Base-by-base conservation (phyloP, 768 basidiomycete species). In the Lactarius quietus region DNA sequence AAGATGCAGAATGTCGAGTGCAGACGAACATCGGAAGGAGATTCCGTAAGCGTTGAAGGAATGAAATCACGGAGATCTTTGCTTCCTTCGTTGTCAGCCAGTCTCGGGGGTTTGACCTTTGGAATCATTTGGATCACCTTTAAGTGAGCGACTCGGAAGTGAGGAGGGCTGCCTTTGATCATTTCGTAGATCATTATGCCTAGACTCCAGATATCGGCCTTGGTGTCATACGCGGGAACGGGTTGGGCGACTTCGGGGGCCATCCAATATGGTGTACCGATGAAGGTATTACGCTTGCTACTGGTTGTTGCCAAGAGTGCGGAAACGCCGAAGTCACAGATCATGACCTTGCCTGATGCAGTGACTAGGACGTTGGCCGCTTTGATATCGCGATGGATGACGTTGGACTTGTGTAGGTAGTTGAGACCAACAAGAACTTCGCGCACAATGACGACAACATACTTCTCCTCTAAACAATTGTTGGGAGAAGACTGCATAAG, bases 211-310 rank as follows among this genome's bases (percentile, higher is more conserved):
- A 99, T 93, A 72, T 99, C 97, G 3, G 96, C 97, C 74, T 97
- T 98, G 59, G 92, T 90, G 73, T 99, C 96, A 76, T 99, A 98
- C 51, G 87, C 82, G n/a, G 93, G 86, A 14, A 91, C 88, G 12
- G 83, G 82, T 69, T 93, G 91, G 18, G 96, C 92, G 3, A 98
- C 94, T 76, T 99, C 97, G 0, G 97, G 97, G 0, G 97, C 97
- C 97, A 99, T 99, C 96, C 96, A 98, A 74, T 97, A 93, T 0
- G 95, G 96, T 1, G 97, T 98, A 1, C 97, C 97, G 67, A 95
- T 93, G 72, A 98, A 85, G 0, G 97, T 99, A 59, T 95, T 94
- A 28, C 97, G 86, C 75, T 98, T 98, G 75, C 93, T 93, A 14
- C 88, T 86, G 3, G 86, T 82, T 18, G 87, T 92, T 29, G 86